These are phyloP conservation scores for Suillus placidus DNA, from an alignment of 768 basidiomycete genomes.

Conservation along the genomic window DNA sequence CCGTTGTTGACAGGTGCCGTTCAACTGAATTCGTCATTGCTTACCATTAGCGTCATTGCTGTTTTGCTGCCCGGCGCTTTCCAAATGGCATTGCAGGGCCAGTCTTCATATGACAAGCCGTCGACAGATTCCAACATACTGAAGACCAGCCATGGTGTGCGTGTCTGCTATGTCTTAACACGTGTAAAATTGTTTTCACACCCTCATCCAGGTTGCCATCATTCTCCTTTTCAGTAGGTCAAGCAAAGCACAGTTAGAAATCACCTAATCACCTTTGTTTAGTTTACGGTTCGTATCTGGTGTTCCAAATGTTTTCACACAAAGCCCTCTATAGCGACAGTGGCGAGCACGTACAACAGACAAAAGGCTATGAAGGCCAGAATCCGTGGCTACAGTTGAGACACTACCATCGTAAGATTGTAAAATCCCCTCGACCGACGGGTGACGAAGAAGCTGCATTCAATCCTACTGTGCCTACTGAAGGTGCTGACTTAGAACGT, in stretches of 20 bases:
- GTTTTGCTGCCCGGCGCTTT: conserved; percentile 80
- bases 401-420: conserved; percentile 10
- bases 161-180: conserved; percentile 25
- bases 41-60: conserved; percentile 77
- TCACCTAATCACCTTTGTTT: conserved; percentile 6
- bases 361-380: conserved; percentile 41
- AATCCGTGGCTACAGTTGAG: conserved; percentile 32
- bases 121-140: conserved; percentile 53
- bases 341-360: conserved; percentile 41
- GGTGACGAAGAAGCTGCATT: not conserved
- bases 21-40: conserved; percentile 71
- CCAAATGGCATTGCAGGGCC: conserved; percentile 54
- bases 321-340: conserved; percentile 63
- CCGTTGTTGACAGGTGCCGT: conserved; percentile 56
- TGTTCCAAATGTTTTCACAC: conserved; percentile 84
- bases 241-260: not conserved
- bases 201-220: conserved; percentile 59
- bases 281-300: conserved; percentile 77
- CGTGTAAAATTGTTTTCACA: conserved; percentile 14
- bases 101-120: conserved; percentile 20
- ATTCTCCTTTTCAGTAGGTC: conserved; percentile 74
- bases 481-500: conserved; percentile 9
- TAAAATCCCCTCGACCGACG: conserved; percentile 1
- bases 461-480: not conserved
- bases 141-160: conserved; percentile 76